Evolutionary conservation across 352 stramenopile species (phyloP).

Genomic region (Thalassiosira hispida): DNA sequence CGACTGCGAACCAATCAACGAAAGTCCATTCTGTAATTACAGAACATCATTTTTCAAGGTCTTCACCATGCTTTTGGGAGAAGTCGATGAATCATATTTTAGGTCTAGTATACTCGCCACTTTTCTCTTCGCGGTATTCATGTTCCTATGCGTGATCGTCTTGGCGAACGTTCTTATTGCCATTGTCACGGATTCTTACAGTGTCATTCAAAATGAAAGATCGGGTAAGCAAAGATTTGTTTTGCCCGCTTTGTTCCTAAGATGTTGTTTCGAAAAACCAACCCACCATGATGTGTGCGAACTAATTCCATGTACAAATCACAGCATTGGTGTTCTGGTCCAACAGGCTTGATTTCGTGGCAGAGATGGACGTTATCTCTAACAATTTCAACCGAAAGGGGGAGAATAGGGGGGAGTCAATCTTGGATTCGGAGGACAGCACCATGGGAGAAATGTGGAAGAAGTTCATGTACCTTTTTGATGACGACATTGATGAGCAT

Average conservation of each 20-base stretch:
- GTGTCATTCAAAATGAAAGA: conserved; percentile 79
- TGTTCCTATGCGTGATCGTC: conserved; percentile 80
- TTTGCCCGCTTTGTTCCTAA: neutral
- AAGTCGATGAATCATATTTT: conserved; percentile 73
- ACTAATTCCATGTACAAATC: neutral
- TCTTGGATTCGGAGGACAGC: conserved; percentile 22
- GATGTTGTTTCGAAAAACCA: conserved; percentile 1
- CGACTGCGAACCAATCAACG: conserved; percentile 23
- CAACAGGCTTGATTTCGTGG: conserved; percentile 81
- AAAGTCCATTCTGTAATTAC: conserved; percentile 57
- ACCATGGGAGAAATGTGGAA: conserved; percentile 62
- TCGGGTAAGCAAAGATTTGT: conserved; percentile 42
- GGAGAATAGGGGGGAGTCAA: neutral
- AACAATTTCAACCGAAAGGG: conserved; percentile 43
- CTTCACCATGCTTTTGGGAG: conserved; percentile 79
- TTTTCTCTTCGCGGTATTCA: conserved; percentile 68
- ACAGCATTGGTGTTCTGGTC: conserved; percentile 81
- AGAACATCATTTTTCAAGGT: conserved; percentile 64
- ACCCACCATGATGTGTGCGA: neutral
- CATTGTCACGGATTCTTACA: conserved; percentile 79
- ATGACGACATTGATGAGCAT: conserved; percentile 59
- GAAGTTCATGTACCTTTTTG: conserved; percentile 73
- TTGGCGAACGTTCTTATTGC: conserved; percentile 80
- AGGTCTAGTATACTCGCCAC: conserved; percentile 20
- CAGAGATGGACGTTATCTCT: conserved; percentile 80